These are phyloP conservation scores for Dichotomocladium elegans DNA, from an alignment of 371 early-diverging fungal genomes.

Conservation along the genomic window DNA sequence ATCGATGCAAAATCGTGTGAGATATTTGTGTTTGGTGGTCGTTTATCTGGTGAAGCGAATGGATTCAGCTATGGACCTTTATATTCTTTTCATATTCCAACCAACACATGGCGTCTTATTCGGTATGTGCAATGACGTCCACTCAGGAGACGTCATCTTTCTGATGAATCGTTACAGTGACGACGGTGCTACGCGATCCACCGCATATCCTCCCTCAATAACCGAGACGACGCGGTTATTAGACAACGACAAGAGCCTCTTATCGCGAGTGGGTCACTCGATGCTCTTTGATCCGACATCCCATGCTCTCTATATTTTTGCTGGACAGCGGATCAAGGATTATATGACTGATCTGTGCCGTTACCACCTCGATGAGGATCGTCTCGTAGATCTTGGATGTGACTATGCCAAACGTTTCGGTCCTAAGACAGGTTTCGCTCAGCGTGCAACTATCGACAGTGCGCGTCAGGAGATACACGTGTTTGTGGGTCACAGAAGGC, in stretches of 20 bases:
- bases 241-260: conserved; percentile 36
- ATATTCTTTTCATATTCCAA: conserved; percentile 70
- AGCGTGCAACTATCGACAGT: conserved; percentile 79
- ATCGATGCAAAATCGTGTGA: conserved; percentile 67
- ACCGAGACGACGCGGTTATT: neutral
- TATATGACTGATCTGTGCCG: conserved; percentile 72
- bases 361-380: conserved; percentile 76
- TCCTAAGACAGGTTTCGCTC: conserved; percentile 79
- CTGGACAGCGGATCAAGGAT: conserved; percentile 83
- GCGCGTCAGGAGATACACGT: conserved; percentile 80
- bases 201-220: neutral
- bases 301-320: conserved; percentile 82
- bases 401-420: conserved; percentile 71
- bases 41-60: conserved; percentile 53
- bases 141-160: conserved; percentile 12
- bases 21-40: conserved; percentile 92
- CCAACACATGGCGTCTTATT: conserved; percentile 63
- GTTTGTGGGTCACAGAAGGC: conserved; percentile 60
- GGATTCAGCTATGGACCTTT: conserved; percentile 78
- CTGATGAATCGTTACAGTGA: neutral
- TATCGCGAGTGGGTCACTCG: conserved; percentile 84
- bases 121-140: conserved; percentile 45
- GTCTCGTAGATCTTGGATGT: conserved; percentile 65
- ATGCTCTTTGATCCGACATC: conserved; percentile 78
- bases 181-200: conserved; percentile 17